These are phyloP conservation scores for barrel medic (Medicago truncatula) DNA, from an alignment of 306 rosid species.

Conservation along the genomic window DNA sequence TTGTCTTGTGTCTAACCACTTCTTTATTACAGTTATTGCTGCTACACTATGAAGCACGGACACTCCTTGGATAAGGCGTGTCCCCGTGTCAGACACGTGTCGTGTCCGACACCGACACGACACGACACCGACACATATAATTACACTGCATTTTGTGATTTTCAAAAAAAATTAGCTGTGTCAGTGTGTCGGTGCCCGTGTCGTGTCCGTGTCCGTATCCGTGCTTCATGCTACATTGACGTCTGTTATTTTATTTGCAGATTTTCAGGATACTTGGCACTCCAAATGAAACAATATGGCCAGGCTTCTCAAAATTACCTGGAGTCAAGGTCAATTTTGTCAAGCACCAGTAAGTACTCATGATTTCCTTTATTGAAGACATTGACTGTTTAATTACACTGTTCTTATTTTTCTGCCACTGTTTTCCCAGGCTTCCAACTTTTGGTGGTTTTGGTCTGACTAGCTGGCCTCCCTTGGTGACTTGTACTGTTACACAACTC, in stretches of 20 bases:
- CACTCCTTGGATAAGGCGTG: too few species aligned
- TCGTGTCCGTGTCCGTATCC: too few species aligned
- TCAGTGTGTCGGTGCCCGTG: too few species aligned
- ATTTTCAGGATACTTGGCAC: conserved; percentile 90
- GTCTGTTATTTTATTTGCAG: conserved; percentile 49
- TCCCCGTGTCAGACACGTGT: too few species aligned
- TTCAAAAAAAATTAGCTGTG: too few species aligned
- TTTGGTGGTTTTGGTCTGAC: conserved; percentile 98
- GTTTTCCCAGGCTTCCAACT: conserved; percentile 99
- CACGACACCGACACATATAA: too few species aligned
- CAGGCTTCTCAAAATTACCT: conserved; percentile 92
- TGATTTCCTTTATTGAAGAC: conserved; percentile 43
- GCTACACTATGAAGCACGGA: too few species aligned
- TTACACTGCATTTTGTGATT: too few species aligned
- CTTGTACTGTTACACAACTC: conserved; percentile 56
- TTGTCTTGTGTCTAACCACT: not conserved
- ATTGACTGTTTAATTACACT: conserved; percentile 44
- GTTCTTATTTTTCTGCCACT: conserved; percentile 80
- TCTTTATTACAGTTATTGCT: conserved; percentile 24
- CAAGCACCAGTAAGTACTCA: conserved; percentile 92
- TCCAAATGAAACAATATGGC: conserved; percentile 98
- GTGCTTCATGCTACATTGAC: conserved; percentile 14
- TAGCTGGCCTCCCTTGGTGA: conserved; percentile 95
- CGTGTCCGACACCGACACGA: too few species aligned
- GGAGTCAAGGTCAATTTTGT: conserved; percentile 99